Conservation (phyloP, 352 stramenopile genomes). For the Phytophthora pistaciae region DNA sequence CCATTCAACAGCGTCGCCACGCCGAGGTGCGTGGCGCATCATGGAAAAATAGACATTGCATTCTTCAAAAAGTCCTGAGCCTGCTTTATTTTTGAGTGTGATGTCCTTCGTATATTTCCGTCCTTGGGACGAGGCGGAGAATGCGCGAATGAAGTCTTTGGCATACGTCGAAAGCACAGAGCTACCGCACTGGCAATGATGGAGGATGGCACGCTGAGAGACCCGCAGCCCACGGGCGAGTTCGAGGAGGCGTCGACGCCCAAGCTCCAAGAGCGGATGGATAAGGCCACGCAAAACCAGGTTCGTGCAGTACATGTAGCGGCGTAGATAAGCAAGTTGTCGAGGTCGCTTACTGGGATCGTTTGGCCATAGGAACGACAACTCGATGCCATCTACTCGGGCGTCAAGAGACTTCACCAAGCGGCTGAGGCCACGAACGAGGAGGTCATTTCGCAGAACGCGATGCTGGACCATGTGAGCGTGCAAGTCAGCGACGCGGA, state of each 20-base stretch:
- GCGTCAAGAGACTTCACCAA: conserved; percentile 60
- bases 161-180: neutral
- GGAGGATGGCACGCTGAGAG: conserved; percentile 28
- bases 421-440: conserved; percentile 67
- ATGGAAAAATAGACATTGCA: conserved; percentile 39
- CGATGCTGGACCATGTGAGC: conserved; percentile 64
- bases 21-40: conserved; percentile 5
- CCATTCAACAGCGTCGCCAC: conserved; percentile 19
- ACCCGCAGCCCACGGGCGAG: conserved; percentile 39
- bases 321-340: neutral
- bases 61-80: conserved; percentile 3
- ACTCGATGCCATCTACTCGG: conserved; percentile 63
- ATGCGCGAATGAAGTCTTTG: neutral
- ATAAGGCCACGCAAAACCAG: conserved; percentile 52
- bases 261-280: conserved; percentile 59
- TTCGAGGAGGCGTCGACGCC: conserved; percentile 63
- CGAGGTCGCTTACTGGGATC: neutral
- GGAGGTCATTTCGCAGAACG: conserved; percentile 67
- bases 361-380: conserved; percentile 52
- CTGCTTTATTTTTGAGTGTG: conserved; percentile 18
- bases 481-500: conserved; percentile 57
- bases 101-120: conserved; percentile 24
- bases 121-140: conserved; percentile 38
- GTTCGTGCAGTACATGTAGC: conserved; percentile 19
- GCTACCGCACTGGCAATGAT: conserved; percentile 25